phyloP scores from a whole-genome alignment of 495 filamentous ascomycete genomes.

The Podospora tetraspora region DNA sequence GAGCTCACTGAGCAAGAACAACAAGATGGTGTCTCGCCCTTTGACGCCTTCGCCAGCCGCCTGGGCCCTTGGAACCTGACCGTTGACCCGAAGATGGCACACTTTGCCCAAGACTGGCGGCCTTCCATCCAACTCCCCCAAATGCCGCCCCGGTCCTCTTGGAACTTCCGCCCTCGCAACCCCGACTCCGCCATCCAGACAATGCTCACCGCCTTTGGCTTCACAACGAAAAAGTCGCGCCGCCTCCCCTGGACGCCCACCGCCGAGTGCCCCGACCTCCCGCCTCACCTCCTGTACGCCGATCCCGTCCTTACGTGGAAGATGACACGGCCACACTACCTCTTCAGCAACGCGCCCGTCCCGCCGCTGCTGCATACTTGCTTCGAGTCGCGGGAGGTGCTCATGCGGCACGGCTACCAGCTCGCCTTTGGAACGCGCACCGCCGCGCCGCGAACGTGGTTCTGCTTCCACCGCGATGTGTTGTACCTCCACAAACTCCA shows the following conservation, averaged over 20 bases:
- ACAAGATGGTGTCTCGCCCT: background rate
- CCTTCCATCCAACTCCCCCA: background rate
- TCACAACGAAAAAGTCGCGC: background rate
- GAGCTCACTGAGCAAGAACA: slow-evolving; percentile 1
- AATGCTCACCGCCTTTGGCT: background rate
- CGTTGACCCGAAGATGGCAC: background rate
- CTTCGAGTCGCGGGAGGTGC: slow-evolving; percentile 10
- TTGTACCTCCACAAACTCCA: background rate
- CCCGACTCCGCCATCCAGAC: background rate
- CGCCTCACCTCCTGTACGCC: background rate
- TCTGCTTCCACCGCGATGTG: slow-evolving; percentile 16
- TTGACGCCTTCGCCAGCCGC: background rate
- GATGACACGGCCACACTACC: background rate
- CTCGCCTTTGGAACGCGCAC: slow-evolving; percentile 17
- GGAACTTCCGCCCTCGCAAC: background rate
- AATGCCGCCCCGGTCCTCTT: background rate
- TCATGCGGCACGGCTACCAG: slow-evolving; percentile 16
- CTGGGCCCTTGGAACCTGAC: background rate
- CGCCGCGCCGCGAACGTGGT: slow-evolving; percentile 17
- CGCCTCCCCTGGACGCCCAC: background rate
- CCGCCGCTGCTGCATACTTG: slow-evolving; percentile 20
- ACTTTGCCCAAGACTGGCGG: background rate
- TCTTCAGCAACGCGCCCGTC: slow-evolving; percentile 19
- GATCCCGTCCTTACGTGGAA: background rate
- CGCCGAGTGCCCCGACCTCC: background rate